Evolutionary conservation across 2,329 filamentous ascomycete species (phyloP).

Genomic region (Rachicladosporium sp.): DNA sequence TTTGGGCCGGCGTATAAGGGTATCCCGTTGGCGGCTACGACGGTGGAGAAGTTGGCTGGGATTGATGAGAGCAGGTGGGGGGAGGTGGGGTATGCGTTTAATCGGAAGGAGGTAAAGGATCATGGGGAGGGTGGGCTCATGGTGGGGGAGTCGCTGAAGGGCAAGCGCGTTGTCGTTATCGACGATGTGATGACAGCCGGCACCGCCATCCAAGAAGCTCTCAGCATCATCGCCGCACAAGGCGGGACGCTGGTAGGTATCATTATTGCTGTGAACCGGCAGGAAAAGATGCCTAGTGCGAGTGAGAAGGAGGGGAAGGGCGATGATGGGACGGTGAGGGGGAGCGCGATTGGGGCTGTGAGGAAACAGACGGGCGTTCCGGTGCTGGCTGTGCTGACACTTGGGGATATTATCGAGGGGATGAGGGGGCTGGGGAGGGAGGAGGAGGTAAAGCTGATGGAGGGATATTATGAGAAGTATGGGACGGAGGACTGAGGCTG

Average conservation of each 20-base stretch:
- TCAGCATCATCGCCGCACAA: constrained; percentile 74
- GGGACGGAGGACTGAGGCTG: constrained; percentile 4
- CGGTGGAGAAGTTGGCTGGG: constrained; percentile 61
- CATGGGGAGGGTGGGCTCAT: constrained; percentile 92
- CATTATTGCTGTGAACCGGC: constrained; percentile 75
- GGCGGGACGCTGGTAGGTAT: constrained; percentile 79
- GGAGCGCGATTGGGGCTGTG: constrained; percentile 77
- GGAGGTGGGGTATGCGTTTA: constrained; percentile 71
- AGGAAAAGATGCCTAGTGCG: constrained; percentile 61
- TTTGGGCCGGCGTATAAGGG: constrained; percentile 97
- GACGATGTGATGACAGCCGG: constrained; percentile 96
- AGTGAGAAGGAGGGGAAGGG: constrained; percentile 27
- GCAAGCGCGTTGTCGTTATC: constrained; percentile 76
- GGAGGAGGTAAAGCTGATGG: constrained; percentile 44
- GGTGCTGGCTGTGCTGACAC: constrained; percentile 68
- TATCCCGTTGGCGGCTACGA: constrained; percentile 74
- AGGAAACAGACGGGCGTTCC: constrained; percentile 73
- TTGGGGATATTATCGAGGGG: constrained; percentile 59
- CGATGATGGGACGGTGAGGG: constrained; percentile 56
- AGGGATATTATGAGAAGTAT: constrained; percentile 52
- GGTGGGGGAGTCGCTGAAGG: constrained; percentile 74
- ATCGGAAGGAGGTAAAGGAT: constrained; percentile 91
- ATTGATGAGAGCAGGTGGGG: constrained; percentile 55
- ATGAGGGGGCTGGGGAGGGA: constrained; percentile 31
- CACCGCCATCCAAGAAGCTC: constrained; percentile 84